Percentiles rank a stretch among this genome's conserved stretches.
These are phyloP conservation scores for Neocatenulostroma microsporum DNA, from an alignment of 2,329 filamentous ascomycete genomes.

Conservation along the genomic window DNA sequence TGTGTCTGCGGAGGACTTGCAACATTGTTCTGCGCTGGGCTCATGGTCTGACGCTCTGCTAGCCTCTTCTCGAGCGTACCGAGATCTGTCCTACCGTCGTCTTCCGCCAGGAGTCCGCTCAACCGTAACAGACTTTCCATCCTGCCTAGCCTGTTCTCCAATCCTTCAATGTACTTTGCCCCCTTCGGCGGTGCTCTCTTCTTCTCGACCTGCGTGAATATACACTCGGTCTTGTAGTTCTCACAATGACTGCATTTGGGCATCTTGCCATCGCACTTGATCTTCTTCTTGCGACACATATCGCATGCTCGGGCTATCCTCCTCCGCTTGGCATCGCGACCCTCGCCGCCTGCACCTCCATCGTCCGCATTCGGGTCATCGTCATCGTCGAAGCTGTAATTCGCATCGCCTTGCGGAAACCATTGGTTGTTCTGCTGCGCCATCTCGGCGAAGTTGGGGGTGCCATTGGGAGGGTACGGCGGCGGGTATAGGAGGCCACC, in stretches of 20 bases:
- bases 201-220: not conserved
- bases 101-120: conserved; percentile 77
- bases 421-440: conserved; percentile 6
- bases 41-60: conserved; percentile 37
- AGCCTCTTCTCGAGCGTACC: conserved; percentile 74
- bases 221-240: conserved; percentile 91
- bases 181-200: conserved; percentile 34
- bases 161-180: conserved; percentile 84
- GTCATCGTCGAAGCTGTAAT: not conserved
- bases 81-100: conserved; percentile 80
- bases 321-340: conserved; percentile 52
- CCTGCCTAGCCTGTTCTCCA: conserved; percentile 78
- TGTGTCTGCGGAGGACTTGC: too few species aligned
- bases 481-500: too few species aligned
- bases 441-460: not conserved
- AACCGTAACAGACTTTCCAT: conserved; percentile 89
- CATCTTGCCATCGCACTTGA: conserved; percentile 49
- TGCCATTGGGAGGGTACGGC: too few species aligned
- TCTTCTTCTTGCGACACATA: conserved; percentile 66
- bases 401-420: conserved; percentile 1
- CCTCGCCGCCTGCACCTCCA: not conserved
- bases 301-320: conserved; percentile 86
- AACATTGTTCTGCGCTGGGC: too few species aligned
- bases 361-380: not conserved
- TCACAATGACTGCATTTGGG: conserved; percentile 73